A percentile compares a stretch with the other conserved stretches of the same genome.
Conservation (phyloP, 768 basidiomycete species). For the Naematelia aurantialba region DNA sequence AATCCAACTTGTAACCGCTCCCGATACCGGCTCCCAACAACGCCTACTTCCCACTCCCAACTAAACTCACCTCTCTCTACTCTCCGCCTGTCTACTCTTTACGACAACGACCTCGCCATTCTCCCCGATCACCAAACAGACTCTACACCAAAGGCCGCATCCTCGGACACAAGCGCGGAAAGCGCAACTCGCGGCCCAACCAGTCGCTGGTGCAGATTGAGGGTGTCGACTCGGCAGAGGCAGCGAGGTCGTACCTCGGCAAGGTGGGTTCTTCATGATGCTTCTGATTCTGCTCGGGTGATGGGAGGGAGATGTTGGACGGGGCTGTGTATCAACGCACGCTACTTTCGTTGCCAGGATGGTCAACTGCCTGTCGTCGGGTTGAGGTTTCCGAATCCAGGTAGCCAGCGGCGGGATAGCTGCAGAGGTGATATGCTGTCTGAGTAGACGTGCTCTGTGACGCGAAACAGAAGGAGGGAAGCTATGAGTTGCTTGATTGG, state of each 20-base stretch:
- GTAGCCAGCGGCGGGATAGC: no score
- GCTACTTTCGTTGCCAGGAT: no score
- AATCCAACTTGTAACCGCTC: no score
- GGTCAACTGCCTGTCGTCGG: no score
- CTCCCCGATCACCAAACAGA: slow-evolving; percentile 54
- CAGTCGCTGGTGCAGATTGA: slow-evolving; percentile 96
- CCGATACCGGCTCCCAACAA: no score
- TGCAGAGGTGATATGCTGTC: no score
- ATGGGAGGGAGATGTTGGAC: background rate
- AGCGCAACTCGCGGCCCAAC: slow-evolving; percentile 93
- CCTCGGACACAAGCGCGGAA: slow-evolving; percentile 96
- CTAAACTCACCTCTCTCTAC: background rate
- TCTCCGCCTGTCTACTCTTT: background rate
- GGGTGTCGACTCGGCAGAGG: slow-evolving; percentile 87
- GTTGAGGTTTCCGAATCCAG: no score
- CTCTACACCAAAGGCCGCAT: slow-evolving; percentile 95
- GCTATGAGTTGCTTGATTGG: no score
- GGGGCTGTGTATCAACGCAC: background rate
- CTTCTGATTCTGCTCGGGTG: background rate
- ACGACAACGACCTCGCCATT: background rate
- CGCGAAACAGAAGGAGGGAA: no score
- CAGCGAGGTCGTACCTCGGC: slow-evolving; percentile 96
- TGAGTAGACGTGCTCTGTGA: no score
- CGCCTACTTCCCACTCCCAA: no score
- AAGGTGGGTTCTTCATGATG: slow-evolving; percentile 62